Conservation (phyloP, 257 asterid species). For the Plantago major region DNA sequence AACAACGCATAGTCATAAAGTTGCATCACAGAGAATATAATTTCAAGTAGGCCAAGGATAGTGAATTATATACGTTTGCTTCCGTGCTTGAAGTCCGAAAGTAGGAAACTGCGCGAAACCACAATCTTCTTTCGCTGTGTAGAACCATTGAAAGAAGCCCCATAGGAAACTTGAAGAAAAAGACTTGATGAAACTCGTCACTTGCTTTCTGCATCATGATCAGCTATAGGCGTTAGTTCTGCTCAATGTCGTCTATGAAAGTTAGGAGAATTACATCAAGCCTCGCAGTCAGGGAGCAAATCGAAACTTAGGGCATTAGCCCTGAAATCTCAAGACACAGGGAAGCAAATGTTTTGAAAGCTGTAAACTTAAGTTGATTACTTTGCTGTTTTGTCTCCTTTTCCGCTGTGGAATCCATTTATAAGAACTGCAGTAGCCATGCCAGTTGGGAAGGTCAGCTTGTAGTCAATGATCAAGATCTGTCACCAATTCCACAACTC, state of each 20-base stretch:
- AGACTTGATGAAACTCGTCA: conserved; percentile 55
- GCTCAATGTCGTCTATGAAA: background rate
- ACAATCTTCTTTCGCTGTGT: conserved; percentile 56
- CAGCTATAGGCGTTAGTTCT: background rate
- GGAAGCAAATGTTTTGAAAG: background rate
- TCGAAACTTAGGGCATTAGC: too few species aligned
- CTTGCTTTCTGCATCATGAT: conserved; percentile 62
- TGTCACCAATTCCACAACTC: conserved; percentile 30
- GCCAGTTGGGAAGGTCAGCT: conserved; percentile 87
- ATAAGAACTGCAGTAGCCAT: conserved; percentile 93
- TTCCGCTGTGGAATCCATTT: conserved; percentile 67
- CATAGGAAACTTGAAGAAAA: conserved; percentile 55
- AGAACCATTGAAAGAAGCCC: conserved; percentile 93
- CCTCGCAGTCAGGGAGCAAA: too few species aligned
- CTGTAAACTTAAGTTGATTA: conserved; percentile 17
- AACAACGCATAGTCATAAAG: background rate
- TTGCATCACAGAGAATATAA: background rate
- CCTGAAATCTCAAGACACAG: background rate
- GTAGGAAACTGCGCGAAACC: conserved; percentile 86
- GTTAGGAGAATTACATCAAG: too few species aligned
- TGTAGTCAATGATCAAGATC: conserved; percentile 84
- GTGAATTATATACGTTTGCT: conserved; percentile 51
- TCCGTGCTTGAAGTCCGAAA: conserved; percentile 72
- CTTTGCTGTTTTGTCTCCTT: conserved; percentile 69
- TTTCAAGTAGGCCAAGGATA: background rate